Evolutionary conservation across 1,284 basidiomycete species (phyloP).

Genomic region (Tilletia walkeri): DNA sequence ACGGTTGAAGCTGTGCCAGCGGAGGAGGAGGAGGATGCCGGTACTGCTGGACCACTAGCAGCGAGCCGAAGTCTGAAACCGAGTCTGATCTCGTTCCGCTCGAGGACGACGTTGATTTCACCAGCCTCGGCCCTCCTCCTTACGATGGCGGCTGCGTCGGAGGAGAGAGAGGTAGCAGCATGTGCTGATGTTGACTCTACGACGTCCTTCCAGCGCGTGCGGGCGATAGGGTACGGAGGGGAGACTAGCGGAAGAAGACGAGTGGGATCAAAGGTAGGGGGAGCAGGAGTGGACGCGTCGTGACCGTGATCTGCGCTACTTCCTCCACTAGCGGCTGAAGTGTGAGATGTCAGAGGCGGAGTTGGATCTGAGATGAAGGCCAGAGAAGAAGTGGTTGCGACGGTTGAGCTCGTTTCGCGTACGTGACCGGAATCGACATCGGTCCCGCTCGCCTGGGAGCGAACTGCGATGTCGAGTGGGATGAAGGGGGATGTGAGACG

Average conservation of each 20-base stretch:
- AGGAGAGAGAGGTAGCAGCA: conserved; percentile 2
- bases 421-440: not conserved
- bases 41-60: conserved; percentile 20
- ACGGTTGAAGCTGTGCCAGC: not conserved
- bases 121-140: not conserved
- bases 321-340: not conserved
- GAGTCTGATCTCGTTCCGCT: conserved; percentile 22
- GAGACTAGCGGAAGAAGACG: conserved; percentile 29
- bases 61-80: conserved; percentile 30
- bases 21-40: not conserved
- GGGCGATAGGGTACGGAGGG: conserved; percentile 28
- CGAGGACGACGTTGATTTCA: conserved; percentile 2
- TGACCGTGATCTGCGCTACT: conserved; percentile 12
- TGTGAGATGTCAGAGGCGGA: not conserved
- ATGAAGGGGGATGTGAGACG: conserved; percentile 16
- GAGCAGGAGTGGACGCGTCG: not conserved
- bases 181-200: not conserved
- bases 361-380: conserved; percentile 26
- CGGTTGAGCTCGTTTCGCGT: not conserved
- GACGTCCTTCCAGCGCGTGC: not conserved
- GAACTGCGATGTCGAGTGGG: conserved; percentile 20
- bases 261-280: conserved; percentile 24
- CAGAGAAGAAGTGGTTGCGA: conserved; percentile 17
- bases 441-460: not conserved
- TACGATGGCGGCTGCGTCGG: not conserved